A percentile compares a stretch with the other conserved stretches of the same genome.
Evolutionary conservation across 2,329 filamentous ascomycete species (phyloP).

Genomic region (Phialophora verrucosa): DNA sequence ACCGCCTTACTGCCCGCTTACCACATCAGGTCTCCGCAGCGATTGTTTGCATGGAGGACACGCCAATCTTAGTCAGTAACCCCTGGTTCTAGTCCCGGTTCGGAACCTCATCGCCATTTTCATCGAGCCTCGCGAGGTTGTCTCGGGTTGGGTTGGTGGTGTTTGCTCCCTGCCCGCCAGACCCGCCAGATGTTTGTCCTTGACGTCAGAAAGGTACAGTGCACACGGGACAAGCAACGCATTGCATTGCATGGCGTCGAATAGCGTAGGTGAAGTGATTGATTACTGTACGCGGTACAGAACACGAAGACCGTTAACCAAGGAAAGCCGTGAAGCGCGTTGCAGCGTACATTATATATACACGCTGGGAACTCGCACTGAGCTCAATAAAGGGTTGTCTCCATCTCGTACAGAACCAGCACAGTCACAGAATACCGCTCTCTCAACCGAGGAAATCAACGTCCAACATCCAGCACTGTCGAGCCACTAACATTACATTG

Average conservation of each 20-base stretch:
- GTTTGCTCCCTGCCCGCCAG: neutral
- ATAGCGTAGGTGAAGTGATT: neutral
- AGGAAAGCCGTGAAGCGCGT: neutral
- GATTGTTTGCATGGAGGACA: neutral
- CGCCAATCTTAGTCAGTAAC: conserved; percentile 11
- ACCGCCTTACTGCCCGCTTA: conserved; percentile 10
- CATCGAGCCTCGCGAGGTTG: conserved; percentile 9
- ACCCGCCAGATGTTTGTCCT: neutral
- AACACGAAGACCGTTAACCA: neutral
- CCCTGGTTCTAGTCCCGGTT: conserved; percentile 3
- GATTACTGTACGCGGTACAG: neutral
- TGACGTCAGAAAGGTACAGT: conserved; percentile 3
- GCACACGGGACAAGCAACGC: conserved; percentile 1
- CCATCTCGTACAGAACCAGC: neutral
- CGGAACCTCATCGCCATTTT: conserved; percentile 13
- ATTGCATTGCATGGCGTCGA: neutral
- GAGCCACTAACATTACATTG: neutral
- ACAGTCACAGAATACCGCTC: neutral
- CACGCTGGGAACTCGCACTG: neutral
- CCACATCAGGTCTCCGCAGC: conserved; percentile 12
- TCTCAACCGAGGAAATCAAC: neutral
- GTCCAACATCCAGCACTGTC: neutral
- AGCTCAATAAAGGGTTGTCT: neutral
- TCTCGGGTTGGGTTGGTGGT: neutral
- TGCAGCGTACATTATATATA: neutral